A percentile compares a stretch with the other conserved stretches of the same genome.
These are phyloP conservation scores for Dichotomopilus funicola DNA, from an alignment of 2,329 filamentous ascomycete species.

Conservation along the genomic window DNA sequence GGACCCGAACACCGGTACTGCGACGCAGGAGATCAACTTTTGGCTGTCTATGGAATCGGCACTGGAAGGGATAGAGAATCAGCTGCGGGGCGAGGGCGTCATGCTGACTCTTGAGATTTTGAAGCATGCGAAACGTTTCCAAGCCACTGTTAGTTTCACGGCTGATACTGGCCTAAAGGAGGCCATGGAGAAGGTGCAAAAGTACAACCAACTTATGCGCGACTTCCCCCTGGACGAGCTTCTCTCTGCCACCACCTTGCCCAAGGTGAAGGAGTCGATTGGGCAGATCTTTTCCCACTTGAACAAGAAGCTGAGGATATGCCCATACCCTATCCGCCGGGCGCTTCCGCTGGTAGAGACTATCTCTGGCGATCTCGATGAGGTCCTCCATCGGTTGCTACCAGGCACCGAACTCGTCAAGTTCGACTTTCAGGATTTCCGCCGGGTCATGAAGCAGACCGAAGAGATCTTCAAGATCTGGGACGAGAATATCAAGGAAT, in stretches of 20 bases:
- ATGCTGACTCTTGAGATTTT: conserved; percentile 87
- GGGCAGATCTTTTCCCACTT: conserved; percentile 86
- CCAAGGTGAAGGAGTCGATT: conserved; percentile 84
- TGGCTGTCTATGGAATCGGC: conserved; percentile 97
- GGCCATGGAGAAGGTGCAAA: conserved; percentile 90
- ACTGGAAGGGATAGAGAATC: conserved; percentile 82
- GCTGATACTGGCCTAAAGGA: conserved; percentile 95
- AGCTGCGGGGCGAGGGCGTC: conserved; percentile 84
- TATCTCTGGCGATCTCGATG: conserved; percentile 88
- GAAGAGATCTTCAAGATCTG: conserved; percentile 84
- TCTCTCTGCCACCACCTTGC: conserved; percentile 80
- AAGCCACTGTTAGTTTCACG: conserved; percentile 93
- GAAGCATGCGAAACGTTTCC: conserved; percentile 94
- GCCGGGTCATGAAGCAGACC: conserved; percentile 73
- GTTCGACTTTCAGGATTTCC: conserved; percentile 86
- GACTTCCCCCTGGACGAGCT: conserved; percentile 96
- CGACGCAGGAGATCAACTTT: conserved; percentile 97
- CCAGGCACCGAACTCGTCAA: conserved; percentile 85
- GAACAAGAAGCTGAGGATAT: conserved; percentile 96
- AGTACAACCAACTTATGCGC: conserved; percentile 98
- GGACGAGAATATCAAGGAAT: conserved; percentile 96
- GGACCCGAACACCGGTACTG: conserved; percentile 68
- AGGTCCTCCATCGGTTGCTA: conserved; percentile 76
- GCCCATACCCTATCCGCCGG: conserved; percentile 86
- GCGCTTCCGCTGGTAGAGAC: conserved; percentile 93